These are phyloP conservation scores for Apiospora rasikravindrae DNA, from an alignment of 2,329 filamentous ascomycete genomes.

Conservation along the genomic window DNA sequence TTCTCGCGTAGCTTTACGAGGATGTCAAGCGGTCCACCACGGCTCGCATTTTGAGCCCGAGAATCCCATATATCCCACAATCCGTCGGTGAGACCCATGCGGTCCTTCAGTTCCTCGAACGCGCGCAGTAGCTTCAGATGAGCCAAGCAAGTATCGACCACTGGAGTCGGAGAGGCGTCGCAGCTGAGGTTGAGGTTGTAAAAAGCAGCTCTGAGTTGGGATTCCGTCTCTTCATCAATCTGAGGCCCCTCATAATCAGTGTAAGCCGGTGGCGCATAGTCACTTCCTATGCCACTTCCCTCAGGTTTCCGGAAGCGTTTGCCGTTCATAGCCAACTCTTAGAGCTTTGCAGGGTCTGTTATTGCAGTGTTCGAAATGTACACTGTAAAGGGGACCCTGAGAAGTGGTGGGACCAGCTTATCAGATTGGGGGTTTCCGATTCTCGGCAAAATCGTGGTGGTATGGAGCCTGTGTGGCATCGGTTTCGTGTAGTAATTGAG, in stretches of 20 bases:
- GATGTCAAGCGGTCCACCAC: constrained; percentile 31
- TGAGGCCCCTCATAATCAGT: neutral
- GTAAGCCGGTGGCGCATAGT: neutral
- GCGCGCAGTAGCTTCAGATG: constrained; percentile 74
- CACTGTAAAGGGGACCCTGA: neutral
- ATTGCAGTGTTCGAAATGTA: neutral
- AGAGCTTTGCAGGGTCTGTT: neutral
- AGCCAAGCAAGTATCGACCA: constrained; percentile 63
- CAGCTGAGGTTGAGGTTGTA: constrained; percentile 14
- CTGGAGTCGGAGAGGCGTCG: constrained; percentile 12
- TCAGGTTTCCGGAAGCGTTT: neutral
- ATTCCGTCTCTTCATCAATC: constrained; percentile 7
- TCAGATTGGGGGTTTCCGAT: neutral
- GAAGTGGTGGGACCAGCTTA: too few species aligned
- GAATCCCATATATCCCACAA: constrained; percentile 65
- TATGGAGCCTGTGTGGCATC: neutral
- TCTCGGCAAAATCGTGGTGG: neutral
- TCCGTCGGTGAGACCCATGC: constrained; percentile 66
- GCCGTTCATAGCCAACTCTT: neutral
- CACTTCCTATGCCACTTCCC: neutral
- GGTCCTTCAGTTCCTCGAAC: constrained; percentile 67
- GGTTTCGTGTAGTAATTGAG: neutral
- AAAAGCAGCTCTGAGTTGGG: constrained; percentile 7
- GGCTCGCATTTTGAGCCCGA: constrained; percentile 38
- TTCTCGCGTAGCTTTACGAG: constrained; percentile 67